A percentile compares a stretch with the other conserved stretches of the same genome.
phyloP scores from a whole-genome alignment of 192 early-diverging fungal genomes.

The Spizellomyces punctatus region DNA sequence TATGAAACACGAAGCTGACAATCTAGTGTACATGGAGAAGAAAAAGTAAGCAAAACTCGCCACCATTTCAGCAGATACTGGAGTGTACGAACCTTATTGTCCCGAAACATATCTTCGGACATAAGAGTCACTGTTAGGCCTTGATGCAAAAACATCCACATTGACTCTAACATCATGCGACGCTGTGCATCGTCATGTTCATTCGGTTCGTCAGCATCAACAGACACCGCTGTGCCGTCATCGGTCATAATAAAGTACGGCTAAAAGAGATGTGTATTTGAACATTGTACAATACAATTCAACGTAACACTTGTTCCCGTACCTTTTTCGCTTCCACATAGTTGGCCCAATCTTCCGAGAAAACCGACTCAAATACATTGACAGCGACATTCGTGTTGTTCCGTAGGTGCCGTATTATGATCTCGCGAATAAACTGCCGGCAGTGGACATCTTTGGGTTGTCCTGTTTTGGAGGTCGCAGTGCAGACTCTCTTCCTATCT shows the following conservation, averaged over 20 bases:
- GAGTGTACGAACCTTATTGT: conserved; percentile 13
- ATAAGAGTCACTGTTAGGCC: conserved; percentile 19
- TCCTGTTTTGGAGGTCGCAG: too few species aligned
- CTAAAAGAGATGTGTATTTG: not conserved
- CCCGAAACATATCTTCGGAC: conserved; percentile 30
- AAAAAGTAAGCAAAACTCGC: not conserved
- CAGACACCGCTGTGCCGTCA: conserved; percentile 20
- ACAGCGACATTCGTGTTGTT: not conserved
- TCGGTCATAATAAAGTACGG: conserved; percentile 29
- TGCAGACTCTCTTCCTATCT: not conserved
- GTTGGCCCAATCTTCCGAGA: not conserved
- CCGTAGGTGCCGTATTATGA: conserved; percentile 10
- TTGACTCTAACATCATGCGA: conserved; percentile 11
- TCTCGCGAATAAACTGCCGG: conserved; percentile 9
- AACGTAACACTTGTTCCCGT: not conserved
- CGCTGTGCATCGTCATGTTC: conserved; percentile 17
- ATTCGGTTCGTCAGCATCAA: conserved; percentile 7
- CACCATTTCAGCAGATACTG: not conserved
- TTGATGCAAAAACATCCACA: conserved; percentile 15
- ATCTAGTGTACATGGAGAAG: not conserved
- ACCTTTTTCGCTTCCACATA: conserved; percentile 22
- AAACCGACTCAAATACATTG: conserved; percentile 16
- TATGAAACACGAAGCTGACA: conserved; percentile 19
- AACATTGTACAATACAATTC: conserved; percentile 2
- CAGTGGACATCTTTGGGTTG: conserved; percentile 3